Evolutionary conservation across 2,329 filamentous ascomycete genomes (phyloP).

Genomic region (Neopestalotiopsis clavispora): DNA sequence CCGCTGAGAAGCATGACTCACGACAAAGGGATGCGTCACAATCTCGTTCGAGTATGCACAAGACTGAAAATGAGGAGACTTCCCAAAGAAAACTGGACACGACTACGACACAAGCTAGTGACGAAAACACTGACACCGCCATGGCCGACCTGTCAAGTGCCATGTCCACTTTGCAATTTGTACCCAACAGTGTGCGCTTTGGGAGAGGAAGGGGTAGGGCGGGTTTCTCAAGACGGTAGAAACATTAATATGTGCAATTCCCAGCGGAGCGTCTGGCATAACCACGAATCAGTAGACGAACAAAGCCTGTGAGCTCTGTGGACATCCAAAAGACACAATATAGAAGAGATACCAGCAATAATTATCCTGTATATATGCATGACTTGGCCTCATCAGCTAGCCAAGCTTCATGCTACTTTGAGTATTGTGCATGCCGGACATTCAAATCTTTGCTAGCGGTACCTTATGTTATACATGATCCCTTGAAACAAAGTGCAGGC

Average conservation of each 20-base stretch:
- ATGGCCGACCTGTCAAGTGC: conserved; percentile 69
- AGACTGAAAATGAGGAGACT: not conserved
- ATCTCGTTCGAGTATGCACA: conserved; percentile 13
- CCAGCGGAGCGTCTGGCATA: not conserved
- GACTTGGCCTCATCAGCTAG: not conserved
- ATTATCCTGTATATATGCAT: not conserved
- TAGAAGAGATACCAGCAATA: not conserved
- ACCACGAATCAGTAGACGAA: not conserved
- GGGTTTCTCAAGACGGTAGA: conserved; percentile 55
- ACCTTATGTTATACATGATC: not conserved
- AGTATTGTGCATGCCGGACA: not conserved
- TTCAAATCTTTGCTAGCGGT: not conserved
- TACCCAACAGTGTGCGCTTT: conserved; percentile 71
- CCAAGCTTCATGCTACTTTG: not conserved
- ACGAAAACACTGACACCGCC: conserved; percentile 47
- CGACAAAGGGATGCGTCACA: conserved; percentile 25
- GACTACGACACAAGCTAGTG: conserved; percentile 19
- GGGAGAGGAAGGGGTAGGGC: conserved; percentile 59
- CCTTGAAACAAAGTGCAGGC: not conserved
- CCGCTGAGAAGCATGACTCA: conserved; percentile 35
- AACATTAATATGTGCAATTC: not conserved
- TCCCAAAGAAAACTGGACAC: conserved; percentile 21
- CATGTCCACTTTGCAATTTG: conserved; percentile 75
- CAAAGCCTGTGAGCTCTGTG: not conserved
- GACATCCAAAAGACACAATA: not conserved